These are phyloP conservation scores for Huntiella bhutanensis DNA, from an alignment of 2,329 filamentous ascomycete species.

Conservation along the genomic window DNA sequence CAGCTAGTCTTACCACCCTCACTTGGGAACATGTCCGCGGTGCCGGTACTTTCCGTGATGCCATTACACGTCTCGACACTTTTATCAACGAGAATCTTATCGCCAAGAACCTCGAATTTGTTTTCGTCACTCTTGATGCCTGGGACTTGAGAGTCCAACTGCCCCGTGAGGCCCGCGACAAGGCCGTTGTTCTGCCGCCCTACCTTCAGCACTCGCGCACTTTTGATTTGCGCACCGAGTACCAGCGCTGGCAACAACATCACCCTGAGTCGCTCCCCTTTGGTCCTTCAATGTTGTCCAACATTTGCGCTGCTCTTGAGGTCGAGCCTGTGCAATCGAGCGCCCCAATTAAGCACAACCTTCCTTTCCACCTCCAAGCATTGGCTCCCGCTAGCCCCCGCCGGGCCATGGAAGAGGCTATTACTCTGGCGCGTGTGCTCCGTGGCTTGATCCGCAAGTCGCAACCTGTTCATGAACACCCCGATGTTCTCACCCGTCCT, in stretches of 20 bases:
- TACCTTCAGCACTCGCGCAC: constrained; percentile 96
- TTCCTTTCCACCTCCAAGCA: constrained; percentile 93
- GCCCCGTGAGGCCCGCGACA: constrained; percentile 91
- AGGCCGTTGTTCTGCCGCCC: constrained; percentile 85
- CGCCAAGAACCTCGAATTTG: constrained; percentile 84
- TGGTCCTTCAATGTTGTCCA: constrained; percentile 82
- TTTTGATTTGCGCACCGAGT: constrained; percentile 92
- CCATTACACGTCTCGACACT: constrained; percentile 81
- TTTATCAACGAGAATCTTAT: constrained; percentile 86
- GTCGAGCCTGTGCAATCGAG: constrained; percentile 95
- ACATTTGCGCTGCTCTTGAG: constrained; percentile 95
- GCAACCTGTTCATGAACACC: constrained; percentile 79
- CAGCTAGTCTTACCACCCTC: constrained; percentile 86
- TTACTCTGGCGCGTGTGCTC: constrained; percentile 82
- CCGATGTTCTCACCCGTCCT: constrained; percentile 81
- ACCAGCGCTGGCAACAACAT: constrained; percentile 95
- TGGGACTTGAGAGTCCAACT: constrained; percentile 98
- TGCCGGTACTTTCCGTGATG: constrained; percentile 91
- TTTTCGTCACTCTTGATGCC: constrained; percentile 93
- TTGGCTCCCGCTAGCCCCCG: constrained; percentile 87
- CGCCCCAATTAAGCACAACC: constrained; percentile 94
- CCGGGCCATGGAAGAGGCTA: constrained; percentile 91
- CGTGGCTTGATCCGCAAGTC: constrained; percentile 90
- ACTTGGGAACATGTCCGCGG: constrained; percentile 99
- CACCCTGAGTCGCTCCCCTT: constrained; percentile 95